A percentile compares a stretch with the other conserved stretches of the same genome.
phyloP scores from a whole-genome alignment of 768 basidiomycete species.

The Agrocybe pediades region DNA sequence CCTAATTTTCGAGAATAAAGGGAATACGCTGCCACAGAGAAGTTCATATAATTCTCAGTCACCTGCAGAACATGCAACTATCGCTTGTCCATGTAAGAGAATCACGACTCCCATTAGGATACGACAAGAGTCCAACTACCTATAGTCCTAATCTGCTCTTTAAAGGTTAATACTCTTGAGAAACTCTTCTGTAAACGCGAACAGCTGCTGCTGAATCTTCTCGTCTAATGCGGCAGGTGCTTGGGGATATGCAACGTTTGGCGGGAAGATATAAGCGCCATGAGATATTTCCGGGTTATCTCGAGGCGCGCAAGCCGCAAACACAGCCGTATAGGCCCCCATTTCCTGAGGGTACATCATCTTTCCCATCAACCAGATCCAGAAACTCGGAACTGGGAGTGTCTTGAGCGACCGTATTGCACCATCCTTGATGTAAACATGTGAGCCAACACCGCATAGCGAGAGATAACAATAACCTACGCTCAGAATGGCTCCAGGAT shows the following conservation, averaged over 20 bases:
- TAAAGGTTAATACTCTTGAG: constrained; percentile 8
- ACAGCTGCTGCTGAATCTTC: constrained; percentile 10
- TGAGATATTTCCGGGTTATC: constrained; percentile 19
- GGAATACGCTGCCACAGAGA: no score
- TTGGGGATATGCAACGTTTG: constrained; percentile 13
- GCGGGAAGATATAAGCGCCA: constrained; percentile 20
- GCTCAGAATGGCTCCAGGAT: constrained; percentile 25
- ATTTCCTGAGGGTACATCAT: constrained; percentile 23
- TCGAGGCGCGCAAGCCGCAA: constrained; percentile 17
- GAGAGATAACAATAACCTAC: constrained; percentile 3
- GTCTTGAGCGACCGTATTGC: constrained; percentile 20
- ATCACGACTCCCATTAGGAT: no score
- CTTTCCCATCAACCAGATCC: constrained; percentile 22
- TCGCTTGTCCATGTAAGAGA: no score
- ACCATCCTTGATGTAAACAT: constrained; percentile 12
- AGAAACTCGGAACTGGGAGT: constrained; percentile 19
- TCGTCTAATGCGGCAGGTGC: constrained; percentile 14
- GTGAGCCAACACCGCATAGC: neutral
- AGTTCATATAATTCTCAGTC: no score
- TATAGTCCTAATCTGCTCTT: no score
- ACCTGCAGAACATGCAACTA: no score
- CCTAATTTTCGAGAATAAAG: no score
- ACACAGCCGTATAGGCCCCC: constrained; percentile 22
- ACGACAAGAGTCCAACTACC: no score
- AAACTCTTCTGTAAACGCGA: constrained; percentile 7